phyloP scores from a whole-genome alignment of 345 rosid species.

The Salix udensis region DNA sequence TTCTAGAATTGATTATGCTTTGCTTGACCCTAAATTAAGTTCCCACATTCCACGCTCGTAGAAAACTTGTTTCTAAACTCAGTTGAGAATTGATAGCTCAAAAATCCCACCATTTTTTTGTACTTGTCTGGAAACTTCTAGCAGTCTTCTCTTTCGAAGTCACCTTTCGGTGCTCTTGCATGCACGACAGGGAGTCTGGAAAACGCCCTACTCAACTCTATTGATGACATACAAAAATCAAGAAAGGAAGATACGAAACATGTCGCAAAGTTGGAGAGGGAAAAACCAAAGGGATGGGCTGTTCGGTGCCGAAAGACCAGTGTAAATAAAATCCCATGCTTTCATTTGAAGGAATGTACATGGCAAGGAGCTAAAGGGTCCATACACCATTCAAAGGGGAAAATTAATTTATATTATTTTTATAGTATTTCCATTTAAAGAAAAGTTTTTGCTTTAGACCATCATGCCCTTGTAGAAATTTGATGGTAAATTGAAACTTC shows the following conservation, averaged over 20 bases:
- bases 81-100: neutral
- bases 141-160: neutral
- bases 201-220: neutral
- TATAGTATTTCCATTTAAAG: neutral
- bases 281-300: neutral
- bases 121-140: neutral
- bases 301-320: neutral
- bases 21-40: neutral
- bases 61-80: neutral
- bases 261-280: neutral
- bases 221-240: neutral
- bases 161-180: neutral
- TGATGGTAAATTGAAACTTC: neutral
- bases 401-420: neutral
- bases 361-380: neutral
- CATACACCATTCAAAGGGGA: neutral
- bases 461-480: neutral
- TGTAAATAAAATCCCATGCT: neutral
- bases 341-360: neutral
- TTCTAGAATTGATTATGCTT: neutral
- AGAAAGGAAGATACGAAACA: neutral
- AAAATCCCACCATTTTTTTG: neutral
- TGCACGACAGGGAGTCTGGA: neutral
- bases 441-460: neutral
- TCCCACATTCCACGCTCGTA: neutral